A percentile compares a stretch with the other conserved stretches of the same genome.
These are phyloP conservation scores for Mucor circinelloides DNA, from an alignment of 371 early-diverging fungal genomes.

Conservation along the genomic window DNA sequence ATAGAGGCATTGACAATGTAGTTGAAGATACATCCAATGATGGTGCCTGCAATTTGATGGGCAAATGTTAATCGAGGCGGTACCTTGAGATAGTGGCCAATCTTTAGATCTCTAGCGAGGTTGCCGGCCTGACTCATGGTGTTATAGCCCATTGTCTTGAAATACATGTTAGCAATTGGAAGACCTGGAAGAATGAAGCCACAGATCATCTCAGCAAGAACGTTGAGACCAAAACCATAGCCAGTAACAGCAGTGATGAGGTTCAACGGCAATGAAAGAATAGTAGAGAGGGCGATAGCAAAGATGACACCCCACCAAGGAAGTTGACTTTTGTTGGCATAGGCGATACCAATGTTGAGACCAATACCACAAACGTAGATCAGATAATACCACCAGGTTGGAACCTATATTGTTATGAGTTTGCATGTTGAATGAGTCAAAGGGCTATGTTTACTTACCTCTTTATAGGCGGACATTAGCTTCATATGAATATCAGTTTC, in stretches of 20 bases:
- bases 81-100: constrained; percentile 79
- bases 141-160: constrained; percentile 57
- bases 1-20: constrained; percentile 51
- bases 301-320: constrained; percentile 77
- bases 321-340: constrained; percentile 53
- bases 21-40: constrained; percentile 59
- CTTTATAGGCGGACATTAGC: constrained; percentile 40
- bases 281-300: constrained; percentile 58
- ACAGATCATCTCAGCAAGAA: constrained; percentile 68
- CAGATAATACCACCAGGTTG: constrained; percentile 74
- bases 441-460: neutral
- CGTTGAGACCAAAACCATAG: constrained; percentile 51
- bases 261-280: constrained; percentile 40
- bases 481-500: constrained; percentile 33
- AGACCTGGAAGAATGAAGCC: constrained; percentile 46
- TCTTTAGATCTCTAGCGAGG: constrained; percentile 65
- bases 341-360: constrained; percentile 65
- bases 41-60: constrained; percentile 65
- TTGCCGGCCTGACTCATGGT: constrained; percentile 57
- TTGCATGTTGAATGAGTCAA: neutral
- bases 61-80: constrained; percentile 67
- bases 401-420: constrained; percentile 38
- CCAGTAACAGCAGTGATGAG: constrained; percentile 45
- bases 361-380: constrained; percentile 63
- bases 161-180: constrained; percentile 63